Evolutionary conservation across 2,329 filamentous ascomycete species (phyloP).

Genomic region (Colletotrichum lini): DNA sequence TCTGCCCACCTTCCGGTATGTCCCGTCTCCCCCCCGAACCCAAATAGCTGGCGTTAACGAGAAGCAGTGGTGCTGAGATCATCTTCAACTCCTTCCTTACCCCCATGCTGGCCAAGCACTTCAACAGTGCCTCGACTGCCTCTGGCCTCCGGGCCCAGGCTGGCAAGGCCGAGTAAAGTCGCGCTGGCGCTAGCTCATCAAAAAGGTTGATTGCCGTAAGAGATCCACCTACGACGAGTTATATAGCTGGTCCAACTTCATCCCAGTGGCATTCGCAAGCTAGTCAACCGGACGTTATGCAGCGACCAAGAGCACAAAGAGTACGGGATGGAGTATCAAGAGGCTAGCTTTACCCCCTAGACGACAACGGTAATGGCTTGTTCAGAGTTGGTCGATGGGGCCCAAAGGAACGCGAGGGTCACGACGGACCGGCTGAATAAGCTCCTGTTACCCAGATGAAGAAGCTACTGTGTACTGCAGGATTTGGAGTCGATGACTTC

Average conservation of each 20-base stretch:
- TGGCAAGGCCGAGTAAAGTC: constrained; percentile 77
- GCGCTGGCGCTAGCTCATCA: constrained; percentile 26
- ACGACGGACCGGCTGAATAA: constrained; percentile 29
- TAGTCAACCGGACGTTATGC: constrained; percentile 33
- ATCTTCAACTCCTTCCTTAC: constrained; percentile 97
- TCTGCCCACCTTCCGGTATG: constrained; percentile 93
- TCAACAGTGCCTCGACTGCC: constrained; percentile 79
- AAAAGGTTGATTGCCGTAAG: constrained; percentile 40
- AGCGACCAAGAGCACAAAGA: constrained; percentile 31
- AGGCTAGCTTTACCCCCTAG: constrained; percentile 28
- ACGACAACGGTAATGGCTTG: constrained; percentile 42
- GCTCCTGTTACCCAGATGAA: constrained; percentile 40
- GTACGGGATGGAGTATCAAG: constrained; percentile 21
- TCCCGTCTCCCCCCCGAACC: constrained; percentile 43
- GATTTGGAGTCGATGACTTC: constrained; percentile 37
- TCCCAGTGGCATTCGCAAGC: constrained; percentile 32
- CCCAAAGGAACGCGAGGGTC: constrained; percentile 28
- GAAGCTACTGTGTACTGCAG: constrained; percentile 39
- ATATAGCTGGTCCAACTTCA: constrained; percentile 35
- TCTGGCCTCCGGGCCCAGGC: constrained; percentile 91
- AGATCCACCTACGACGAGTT: constrained; percentile 33
- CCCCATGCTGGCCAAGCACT: constrained; percentile 94
- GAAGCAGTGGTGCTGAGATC: constrained; percentile 87
- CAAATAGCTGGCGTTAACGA: constrained; percentile 43
- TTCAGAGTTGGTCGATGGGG: constrained; percentile 27